phyloP scores from a whole-genome alignment of 2,329 filamentous ascomycete genomes.

The Aspergillus sp. region DNA sequence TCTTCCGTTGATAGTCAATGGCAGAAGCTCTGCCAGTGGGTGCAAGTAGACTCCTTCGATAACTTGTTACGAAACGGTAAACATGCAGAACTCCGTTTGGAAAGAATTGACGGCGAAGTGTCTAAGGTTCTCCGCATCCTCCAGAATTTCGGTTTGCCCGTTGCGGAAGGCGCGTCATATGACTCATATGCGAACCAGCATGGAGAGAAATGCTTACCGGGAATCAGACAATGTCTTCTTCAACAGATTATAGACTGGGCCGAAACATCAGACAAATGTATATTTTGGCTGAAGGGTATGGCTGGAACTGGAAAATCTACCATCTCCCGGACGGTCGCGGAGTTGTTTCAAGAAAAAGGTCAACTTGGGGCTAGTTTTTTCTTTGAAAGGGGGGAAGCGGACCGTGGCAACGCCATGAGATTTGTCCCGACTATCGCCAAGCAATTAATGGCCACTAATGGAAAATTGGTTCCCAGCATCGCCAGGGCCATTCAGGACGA shows the following conservation, averaged over 20 bases:
- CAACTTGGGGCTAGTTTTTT: background rate
- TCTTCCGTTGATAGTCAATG: too few species aligned
- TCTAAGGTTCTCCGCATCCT: too few species aligned
- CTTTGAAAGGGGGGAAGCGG: background rate
- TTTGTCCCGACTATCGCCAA: background rate
- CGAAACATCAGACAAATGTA: background rate
- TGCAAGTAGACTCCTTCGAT: too few species aligned
- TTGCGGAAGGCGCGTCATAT: background rate
- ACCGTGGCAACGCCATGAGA: background rate
- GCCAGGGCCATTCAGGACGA: too few species aligned
- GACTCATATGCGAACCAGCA: background rate
- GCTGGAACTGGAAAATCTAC: constrained; percentile 1
- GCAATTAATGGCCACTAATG: too few species aligned
- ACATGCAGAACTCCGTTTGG: too few species aligned
- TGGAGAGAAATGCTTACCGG: background rate
- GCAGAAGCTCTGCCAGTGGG: too few species aligned
- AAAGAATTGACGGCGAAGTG: too few species aligned
- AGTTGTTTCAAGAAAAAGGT: background rate
- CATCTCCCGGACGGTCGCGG: background rate
- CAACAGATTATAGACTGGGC: background rate
- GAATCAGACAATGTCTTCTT: background rate
- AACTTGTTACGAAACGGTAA: too few species aligned
- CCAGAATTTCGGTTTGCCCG: too few species aligned
- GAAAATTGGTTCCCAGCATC: too few species aligned
- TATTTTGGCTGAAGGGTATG: constrained; percentile 1